These are phyloP conservation scores for Rubus parviflorus DNA, from an alignment of 306 rosid species.

Conservation along the genomic window DNA sequence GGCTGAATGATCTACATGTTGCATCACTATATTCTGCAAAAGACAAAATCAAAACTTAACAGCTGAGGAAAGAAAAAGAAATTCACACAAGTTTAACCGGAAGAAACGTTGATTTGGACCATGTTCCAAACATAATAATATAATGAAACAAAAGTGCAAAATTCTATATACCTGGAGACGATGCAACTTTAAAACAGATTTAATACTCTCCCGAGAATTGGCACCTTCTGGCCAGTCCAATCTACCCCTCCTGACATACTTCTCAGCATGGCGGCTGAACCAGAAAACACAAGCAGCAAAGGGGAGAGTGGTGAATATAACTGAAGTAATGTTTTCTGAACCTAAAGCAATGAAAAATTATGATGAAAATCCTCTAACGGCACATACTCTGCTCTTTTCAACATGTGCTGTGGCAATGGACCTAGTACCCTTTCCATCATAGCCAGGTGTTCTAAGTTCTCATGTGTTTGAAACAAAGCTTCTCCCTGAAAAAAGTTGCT, in stretches of 20 bases:
- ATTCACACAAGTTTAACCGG: background rate
- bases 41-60: background rate
- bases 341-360: background rate
- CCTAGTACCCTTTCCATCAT: slow-evolving; percentile 94
- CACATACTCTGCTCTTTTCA: slow-evolving; percentile 73
- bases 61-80: background rate
- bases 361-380: background rate
- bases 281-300: background rate
- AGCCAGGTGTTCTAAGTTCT: slow-evolving; percentile 83
- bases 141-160: background rate
- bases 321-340: background rate
- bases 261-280: slow-evolving; percentile 68
- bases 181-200: slow-evolving; percentile 68
- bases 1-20: slow-evolving; percentile 85
- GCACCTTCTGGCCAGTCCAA: slow-evolving; percentile 88
- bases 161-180: slow-evolving; percentile 61
- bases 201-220: slow-evolving; percentile 73
- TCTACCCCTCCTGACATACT: slow-evolving; percentile 68
- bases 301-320: background rate
- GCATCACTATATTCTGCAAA: slow-evolving; percentile 78
- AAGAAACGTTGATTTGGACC: background rate
- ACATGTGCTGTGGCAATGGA: slow-evolving; percentile 59
- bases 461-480: slow-evolving; percentile 86
- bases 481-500: slow-evolving; percentile 53
- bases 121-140: too few species aligned